These are phyloP conservation scores for Phytophthora pisi DNA, from an alignment of 352 stramenopile genomes.

Conservation along the genomic window DNA sequence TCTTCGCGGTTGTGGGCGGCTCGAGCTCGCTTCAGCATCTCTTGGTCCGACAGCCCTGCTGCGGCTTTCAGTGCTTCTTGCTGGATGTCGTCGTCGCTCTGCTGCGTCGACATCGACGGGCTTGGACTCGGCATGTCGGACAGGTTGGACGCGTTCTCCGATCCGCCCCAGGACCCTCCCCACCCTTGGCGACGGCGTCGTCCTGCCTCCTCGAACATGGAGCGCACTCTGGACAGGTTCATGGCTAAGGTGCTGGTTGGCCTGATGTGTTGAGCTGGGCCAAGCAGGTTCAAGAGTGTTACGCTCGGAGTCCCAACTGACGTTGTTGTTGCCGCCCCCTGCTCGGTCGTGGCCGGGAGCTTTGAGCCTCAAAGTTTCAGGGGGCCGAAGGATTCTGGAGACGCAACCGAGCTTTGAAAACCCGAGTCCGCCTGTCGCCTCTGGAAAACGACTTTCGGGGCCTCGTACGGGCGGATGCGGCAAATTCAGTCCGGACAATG, in stretches of 20 bases:
- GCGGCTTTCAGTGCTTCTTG: neutral
- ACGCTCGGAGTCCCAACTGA: neutral
- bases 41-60: constrained; percentile 6
- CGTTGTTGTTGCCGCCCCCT: neutral
- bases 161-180: constrained; percentile 2
- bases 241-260: neutral
- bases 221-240: constrained; percentile 6
- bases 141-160: neutral
- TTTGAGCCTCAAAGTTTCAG: too few species aligned
- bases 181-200: constrained; percentile 4
- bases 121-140: neutral
- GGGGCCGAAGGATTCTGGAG: too few species aligned
- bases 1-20: constrained; percentile 15
- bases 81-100: constrained; percentile 27
- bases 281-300: neutral
- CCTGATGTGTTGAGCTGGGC: too few species aligned
- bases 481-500: neutral
- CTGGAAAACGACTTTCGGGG: neutral
- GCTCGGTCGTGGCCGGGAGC: neutral
- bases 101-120: constrained; percentile 10
- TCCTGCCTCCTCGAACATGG: constrained; percentile 15
- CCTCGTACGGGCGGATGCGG: neutral
- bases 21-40: constrained; percentile 28
- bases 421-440: neutral
- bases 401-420: neutral